Evolutionary conservation across 177 flowering plant genomes (phyloP).

Genomic region (Vitis hybrid): DNA sequence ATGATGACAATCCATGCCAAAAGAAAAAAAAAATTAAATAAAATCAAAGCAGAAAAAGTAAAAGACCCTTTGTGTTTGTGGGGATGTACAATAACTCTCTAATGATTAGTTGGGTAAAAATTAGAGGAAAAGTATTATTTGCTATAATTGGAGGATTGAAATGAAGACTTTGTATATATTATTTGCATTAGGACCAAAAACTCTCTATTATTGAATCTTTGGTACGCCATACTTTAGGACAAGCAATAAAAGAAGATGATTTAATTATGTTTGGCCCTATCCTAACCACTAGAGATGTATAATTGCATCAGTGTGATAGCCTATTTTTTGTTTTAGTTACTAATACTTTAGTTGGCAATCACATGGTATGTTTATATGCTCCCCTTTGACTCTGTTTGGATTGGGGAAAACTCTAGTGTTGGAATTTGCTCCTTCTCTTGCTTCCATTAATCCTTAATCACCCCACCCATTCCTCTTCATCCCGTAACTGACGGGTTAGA

Average conservation of each 20-base stretch:
- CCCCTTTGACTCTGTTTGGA: constrained; percentile 25
- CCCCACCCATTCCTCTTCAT: no score
- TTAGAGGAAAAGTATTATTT: no score
- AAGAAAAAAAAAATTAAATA: no score
- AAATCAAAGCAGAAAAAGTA: no score
- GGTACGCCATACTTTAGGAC: no score
- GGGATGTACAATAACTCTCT: no score
- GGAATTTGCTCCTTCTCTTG: constrained; percentile 5
- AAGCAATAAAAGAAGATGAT: not conserved
- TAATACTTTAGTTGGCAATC: constrained; percentile 36
- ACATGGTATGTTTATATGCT: constrained; percentile 43
- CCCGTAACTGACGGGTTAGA: no score
- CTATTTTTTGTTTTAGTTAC: not conserved
- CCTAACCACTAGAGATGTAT: constrained; percentile 5
- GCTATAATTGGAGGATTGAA: no score
- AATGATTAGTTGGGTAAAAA: no score
- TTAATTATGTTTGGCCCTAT: constrained; percentile 7
- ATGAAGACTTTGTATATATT: no score
- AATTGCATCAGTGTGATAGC: constrained; percentile 1
- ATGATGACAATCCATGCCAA: no score
- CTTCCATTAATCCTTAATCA: not conserved
- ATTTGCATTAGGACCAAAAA: not conserved
- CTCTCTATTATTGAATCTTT: not conserved
- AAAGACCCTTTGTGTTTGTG: no score
- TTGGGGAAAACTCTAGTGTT: constrained; percentile 16